A percentile compares a stretch with the other conserved stretches of the same genome.
Conservation (phyloP, 768 basidiomycete species). For the Pholiota microspora region DNA sequence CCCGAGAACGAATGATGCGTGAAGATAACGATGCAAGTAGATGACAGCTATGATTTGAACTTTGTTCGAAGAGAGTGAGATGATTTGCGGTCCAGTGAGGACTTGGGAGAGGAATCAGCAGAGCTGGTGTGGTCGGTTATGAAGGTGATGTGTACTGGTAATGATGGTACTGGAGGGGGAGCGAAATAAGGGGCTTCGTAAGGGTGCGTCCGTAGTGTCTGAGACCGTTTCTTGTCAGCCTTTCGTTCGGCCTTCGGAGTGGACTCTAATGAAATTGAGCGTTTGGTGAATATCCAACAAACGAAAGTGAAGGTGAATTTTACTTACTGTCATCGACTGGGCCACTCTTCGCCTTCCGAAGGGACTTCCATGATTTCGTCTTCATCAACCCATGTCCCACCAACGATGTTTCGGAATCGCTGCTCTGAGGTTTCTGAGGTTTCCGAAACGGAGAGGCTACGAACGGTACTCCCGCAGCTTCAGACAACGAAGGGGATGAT, state of each 20-base stretch:
- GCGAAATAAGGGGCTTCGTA: slow-evolving; percentile 67
- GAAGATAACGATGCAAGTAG: not conserved
- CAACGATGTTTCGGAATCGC: not conserved
- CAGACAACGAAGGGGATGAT: slow-evolving; percentile 28
- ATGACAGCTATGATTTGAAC: slow-evolving; percentile 1
- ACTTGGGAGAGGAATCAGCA: not conserved
- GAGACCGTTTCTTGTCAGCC: slow-evolving; percentile 34
- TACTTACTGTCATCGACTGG: slow-evolving; percentile 8
- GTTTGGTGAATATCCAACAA: slow-evolving; percentile 11
- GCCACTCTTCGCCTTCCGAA: slow-evolving; percentile 21
- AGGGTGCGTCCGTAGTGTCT: slow-evolving; percentile 47
- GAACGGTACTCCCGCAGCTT: slow-evolving; percentile 5
- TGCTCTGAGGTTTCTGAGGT: slow-evolving; percentile 10
- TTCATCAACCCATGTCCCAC: slow-evolving; percentile 10
- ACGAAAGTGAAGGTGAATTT: not conserved
- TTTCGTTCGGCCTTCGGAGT: slow-evolving; percentile 9
- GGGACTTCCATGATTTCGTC: slow-evolving; percentile 10
- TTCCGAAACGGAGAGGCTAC: slow-evolving; percentile 1
- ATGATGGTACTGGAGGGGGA: slow-evolving; percentile 38
- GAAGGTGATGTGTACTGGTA: slow-evolving; percentile 10
- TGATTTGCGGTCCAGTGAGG: slow-evolving; percentile 1
- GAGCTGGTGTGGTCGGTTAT: not conserved
- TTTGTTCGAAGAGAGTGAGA: not conserved
- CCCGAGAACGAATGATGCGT: not conserved
- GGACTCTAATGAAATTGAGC: not conserved